Conservation (phyloP, 176 grass and related monocot species). For the Cenchrus purpureus region DNA sequence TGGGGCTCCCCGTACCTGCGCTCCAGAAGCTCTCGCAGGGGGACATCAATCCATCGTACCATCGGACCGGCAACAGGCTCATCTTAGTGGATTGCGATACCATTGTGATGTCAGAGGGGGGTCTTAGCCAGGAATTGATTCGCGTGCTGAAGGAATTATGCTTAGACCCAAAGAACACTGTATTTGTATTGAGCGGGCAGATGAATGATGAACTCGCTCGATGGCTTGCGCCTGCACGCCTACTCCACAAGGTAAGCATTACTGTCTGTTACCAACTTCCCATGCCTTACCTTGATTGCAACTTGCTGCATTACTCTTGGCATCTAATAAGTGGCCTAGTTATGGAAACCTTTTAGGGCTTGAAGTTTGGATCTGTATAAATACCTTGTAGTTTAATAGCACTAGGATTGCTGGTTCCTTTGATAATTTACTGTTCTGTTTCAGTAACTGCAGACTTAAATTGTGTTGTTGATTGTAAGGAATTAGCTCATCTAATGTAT, state of each 20-base stretch:
- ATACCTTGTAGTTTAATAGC: background rate
- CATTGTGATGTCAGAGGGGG: conserved; percentile 29
- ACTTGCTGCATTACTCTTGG: background rate
- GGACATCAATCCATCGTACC: too few species aligned
- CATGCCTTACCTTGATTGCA: background rate
- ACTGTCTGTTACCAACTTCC: background rate
- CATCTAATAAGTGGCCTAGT: conserved; percentile 5
- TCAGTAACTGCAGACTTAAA: background rate
- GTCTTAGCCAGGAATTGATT: conserved; percentile 25
- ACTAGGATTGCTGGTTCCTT: too few species aligned
- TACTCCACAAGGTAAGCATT: conserved; percentile 47
- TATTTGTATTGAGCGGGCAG: conserved; percentile 51
- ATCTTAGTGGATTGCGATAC: conserved; percentile 56
- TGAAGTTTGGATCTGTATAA: background rate
- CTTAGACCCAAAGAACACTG: conserved; percentile 35
- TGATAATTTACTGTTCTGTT: background rate
- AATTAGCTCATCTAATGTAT: background rate
- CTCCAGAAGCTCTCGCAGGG: too few species aligned
- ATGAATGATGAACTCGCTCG: conserved; percentile 37
- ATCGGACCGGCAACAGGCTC: conserved; percentile 1
- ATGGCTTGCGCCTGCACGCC: conserved; percentile 49
- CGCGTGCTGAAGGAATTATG: conserved; percentile 31
- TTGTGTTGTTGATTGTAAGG: background rate
- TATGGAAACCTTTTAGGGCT: background rate
- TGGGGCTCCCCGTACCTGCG: too few species aligned